Evolutionary conservation across 2,329 filamentous ascomycete species (phyloP).

Genomic region (Fusarium sp.): DNA sequence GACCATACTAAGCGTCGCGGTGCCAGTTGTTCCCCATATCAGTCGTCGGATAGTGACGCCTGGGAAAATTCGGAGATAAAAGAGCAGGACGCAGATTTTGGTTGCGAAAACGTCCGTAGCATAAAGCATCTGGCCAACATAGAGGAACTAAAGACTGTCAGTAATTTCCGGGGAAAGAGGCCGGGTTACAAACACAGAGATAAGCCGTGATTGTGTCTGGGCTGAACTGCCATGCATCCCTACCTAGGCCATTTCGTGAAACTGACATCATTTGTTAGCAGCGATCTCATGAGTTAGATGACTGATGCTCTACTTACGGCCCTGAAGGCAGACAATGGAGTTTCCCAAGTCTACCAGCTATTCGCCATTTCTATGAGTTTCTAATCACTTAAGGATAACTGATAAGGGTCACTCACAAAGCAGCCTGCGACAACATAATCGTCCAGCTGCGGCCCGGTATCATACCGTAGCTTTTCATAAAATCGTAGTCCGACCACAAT

Average conservation of each 20-base stretch:
- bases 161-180: fast-evolving
- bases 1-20: background rate
- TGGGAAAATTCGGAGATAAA: conserved; percentile 31
- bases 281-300: fast-evolving
- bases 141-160: conserved; percentile 8
- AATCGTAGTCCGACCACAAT: background rate
- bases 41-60: background rate
- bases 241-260: conserved; percentile 10
- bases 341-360: background rate
- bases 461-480: background rate
- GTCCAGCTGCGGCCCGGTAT: background rate
- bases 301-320: background rate
- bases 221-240: conserved; percentile 16
- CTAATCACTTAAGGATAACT: background rate
- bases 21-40: conserved; percentile 14
- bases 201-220: background rate
- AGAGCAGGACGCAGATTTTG: conserved; percentile 16
- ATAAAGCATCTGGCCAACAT: conserved; percentile 12
- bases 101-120: conserved; percentile 7
- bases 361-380: background rate
- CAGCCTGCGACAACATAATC: background rate
- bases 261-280: background rate
- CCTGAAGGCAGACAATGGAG: background rate
- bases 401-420: background rate
- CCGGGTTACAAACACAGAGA: background rate